Base-by-base conservation (phyloP, 2,329 filamentous ascomycete genomes). In the Magnaporthiopsis incrustans region DNA sequence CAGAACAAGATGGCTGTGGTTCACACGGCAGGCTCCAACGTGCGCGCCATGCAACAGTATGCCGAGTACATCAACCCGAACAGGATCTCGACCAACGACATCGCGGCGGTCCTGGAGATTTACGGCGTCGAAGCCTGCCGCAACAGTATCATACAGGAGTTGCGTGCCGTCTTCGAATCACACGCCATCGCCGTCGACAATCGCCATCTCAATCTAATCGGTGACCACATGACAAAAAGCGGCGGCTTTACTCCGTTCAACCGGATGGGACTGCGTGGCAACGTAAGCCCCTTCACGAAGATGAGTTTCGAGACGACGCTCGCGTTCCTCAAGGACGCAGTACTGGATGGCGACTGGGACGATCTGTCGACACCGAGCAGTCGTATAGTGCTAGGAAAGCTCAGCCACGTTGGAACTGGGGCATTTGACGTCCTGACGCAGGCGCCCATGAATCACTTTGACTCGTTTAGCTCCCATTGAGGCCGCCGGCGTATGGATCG, bases 301-400 rank as follows among this genome's bases (percentile, higher is more conserved):
- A 98, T 98, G 94, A 96, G 91, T 75, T 99, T 98, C 78, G 95
- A 99, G 83, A 99, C 95, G 4, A 99, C 95, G 2, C 85, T 98
- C 56, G 89, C 90, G 0, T 97, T 97, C 81, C 82, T 99, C 71
- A 93, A 90, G 75, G 95, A 98, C 73, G 93, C 95, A 1, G 89
- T 97, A 32, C 80, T 96, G 65, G 92, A 96, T 72, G 88, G 91
- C 61, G 95, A 98, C 75, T 91, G 87, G 82, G 95, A 99, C 75
- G 90, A 95, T 71, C 79, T 99, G 66, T 86, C 84, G 66, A 92
- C 89, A 66, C 95, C 96, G 0, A 95, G 90, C 75, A 89, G 91
- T 67, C 85, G 94, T 65, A 90, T 99, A 71, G 93, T 98, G 61
- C 88, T 95, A 73, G 95, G 96, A 22, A 85, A 87, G 71, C 81